Conservation (phyloP, 345 rosid genomes). For the Eucalyptus melliodora region DNA sequence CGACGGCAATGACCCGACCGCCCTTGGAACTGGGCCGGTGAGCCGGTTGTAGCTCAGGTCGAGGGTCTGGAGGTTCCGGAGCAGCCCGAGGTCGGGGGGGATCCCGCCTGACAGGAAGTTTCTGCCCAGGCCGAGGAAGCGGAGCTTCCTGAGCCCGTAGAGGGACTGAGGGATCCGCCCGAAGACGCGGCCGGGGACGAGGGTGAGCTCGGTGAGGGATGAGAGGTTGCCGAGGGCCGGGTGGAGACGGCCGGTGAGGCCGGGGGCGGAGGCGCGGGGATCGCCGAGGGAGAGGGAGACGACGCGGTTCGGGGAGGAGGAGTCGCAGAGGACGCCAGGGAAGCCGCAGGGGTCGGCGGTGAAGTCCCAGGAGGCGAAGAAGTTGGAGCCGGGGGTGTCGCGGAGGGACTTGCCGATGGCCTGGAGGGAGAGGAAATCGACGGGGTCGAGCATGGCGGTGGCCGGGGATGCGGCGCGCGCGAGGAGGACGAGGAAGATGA, state of each 20-base stretch:
- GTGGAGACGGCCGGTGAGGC: slow-evolving; percentile 61
- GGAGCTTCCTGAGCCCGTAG: slow-evolving; percentile 40
- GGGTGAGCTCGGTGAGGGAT: slow-evolving; percentile 51
- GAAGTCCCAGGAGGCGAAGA: slow-evolving; percentile 86
- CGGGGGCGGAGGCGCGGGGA: slow-evolving; percentile 73
- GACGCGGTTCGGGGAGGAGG: slow-evolving; percentile 18
- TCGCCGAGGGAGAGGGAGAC: slow-evolving; percentile 73
- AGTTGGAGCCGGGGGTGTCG: slow-evolving; percentile 77
- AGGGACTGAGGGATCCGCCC: slow-evolving; percentile 56
- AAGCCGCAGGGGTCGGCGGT: slow-evolving; percentile 91
- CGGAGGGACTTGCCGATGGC: slow-evolving; percentile 56
- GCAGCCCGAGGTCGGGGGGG: slow-evolving; percentile 53
- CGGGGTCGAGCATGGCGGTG: slow-evolving; percentile 36
- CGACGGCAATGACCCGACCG: slow-evolving; percentile 54
- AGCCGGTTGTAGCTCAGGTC: slow-evolving; percentile 85
- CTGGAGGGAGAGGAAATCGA: slow-evolving; percentile 85
- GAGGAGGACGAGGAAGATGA: not conserved
- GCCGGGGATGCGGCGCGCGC: not conserved
- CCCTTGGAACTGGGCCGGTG: slow-evolving; percentile 44
- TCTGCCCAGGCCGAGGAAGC: slow-evolving; percentile 58
- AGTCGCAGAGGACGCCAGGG: slow-evolving; percentile 75
- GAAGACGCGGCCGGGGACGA: slow-evolving; percentile 77
- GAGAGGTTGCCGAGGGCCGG: slow-evolving; percentile 76
- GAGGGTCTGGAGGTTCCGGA: slow-evolving; percentile 48
- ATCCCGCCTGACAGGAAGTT: slow-evolving; percentile 68